Base-by-base conservation (phyloP, 75 land plant species). In the Selaginella moellendorffii region DNA sequence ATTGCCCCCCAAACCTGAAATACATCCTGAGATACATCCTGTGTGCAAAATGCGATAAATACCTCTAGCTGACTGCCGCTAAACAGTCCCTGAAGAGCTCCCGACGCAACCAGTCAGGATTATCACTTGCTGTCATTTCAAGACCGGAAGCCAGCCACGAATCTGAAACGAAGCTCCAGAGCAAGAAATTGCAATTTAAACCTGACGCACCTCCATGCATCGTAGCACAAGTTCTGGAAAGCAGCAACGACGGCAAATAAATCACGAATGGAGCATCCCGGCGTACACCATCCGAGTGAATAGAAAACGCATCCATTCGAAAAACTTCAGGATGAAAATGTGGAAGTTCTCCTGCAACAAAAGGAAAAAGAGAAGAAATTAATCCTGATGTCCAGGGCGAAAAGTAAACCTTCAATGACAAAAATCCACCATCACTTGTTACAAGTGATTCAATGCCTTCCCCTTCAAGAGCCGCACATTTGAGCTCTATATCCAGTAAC, bases 161-260 rank as follows among this genome's bases (percentile, higher is more conserved):
- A 0, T 12, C 17, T 26, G 5, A 19, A 28, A 27, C n/a, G n/a
- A n/a, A n/a, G 46, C 2, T 71, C 26, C 31, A 29, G 24, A 52
- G 12, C 10, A 54, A 1, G 62, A 19, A 24, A n/a, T 64, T 31
- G 31, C 12, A 22, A 29, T 52, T 27, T 53, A 24, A 36, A n/a
- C n/a, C n/a, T n/a, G 14, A 21, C 21, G 63, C 52, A 89, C 96
- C 84, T 95, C 88, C 97, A 95, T 86, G 61, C 91, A 89, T 0
- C 99, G 83, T 14, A 95, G 80, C 65, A 90, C 74, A 19, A 81
- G 63, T 74, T 95, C 99, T 53, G 99, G 91, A 53, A 95, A 65
- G 71, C 99, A 95, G 64, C 99, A 95, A 30, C 81, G 76, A 28
- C 99, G 90, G 74, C 88, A 95, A 52, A 95, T 87, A 36, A 96